Base-by-base conservation (phyloP, 371 early-diverging fungal genomes). In the Ordospora colligata region DNA sequence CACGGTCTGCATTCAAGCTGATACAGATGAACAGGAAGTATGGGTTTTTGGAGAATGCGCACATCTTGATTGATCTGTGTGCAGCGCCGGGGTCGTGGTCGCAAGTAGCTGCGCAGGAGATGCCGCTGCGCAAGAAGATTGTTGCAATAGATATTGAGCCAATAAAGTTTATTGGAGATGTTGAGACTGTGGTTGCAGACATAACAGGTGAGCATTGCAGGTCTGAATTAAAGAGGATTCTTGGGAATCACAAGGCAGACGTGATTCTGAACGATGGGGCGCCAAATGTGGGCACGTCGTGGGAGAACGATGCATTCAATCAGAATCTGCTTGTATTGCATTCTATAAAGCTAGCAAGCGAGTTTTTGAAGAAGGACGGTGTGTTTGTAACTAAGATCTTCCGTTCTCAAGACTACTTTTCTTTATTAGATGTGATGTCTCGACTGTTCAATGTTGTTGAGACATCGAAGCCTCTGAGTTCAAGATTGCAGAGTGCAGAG, bases 61-160 rank as follows among this genome's bases (percentile, higher is more conserved):
- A 88, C 40, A 87, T 89, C 72, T 91, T 91, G 23, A 95, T 98
- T 23, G 97, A 97, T 87, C 87, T 98, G 49, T 98, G 97, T 85
- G 96, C 96, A 14, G 96, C 99, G 1, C 97, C 97, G 0, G 97
- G 97, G 21, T 92, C 93, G 84, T 97, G 99, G 99, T 90, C 91
- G 43, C 99, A 98, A 84, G 97, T 98, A 11, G 86, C 95, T 22
- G 88, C 89, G 65, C 76, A 80, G 64, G 80, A 80, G 49, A 80
- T 80, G 77, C 76, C 71, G n/a, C 68, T 75, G 11, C 68, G 80
- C n/a, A 68, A 80, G 45, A 83, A 80, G 62, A 77, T 81, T 37
- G 52, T 85, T 87, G 93, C 95, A 85, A 91, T 96, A 63, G 99
- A 99, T 88, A 85, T 97, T 83, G 93, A 88, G 0, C 89, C 96